Evolutionary conservation across 164 flowering plant genomes (phyloP).

Genomic region (Paratinospora sagittata): DNA sequence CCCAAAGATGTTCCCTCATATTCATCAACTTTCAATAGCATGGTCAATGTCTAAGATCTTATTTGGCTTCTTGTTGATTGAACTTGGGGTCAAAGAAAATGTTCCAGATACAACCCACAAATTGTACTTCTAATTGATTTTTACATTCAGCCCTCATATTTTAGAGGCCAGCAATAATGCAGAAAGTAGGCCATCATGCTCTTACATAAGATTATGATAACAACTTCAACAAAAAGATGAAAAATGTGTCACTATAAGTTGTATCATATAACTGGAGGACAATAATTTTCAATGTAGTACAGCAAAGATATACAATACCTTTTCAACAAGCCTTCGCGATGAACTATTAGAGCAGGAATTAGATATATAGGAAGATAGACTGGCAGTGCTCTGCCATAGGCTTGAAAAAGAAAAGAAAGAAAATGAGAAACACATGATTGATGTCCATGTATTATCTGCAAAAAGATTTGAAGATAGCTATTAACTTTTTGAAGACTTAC

Average conservation of each 20-base stretch:
- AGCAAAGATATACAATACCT: slow-evolving; percentile 29
- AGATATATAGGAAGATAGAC: slow-evolving; percentile 94
- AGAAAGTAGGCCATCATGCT: not conserved
- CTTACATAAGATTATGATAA: not conserved
- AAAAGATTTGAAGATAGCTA: slow-evolving; percentile 1
- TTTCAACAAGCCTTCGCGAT: slow-evolving; percentile 71
- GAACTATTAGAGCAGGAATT: slow-evolving; percentile 92
- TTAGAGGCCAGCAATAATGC: not conserved
- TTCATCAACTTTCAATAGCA: not conserved
- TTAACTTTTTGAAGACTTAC: not conserved
- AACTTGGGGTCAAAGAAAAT: not conserved
- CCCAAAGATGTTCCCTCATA: not conserved
- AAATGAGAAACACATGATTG: slow-evolving; percentile 68
- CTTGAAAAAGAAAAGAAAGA: slow-evolving; percentile 64
- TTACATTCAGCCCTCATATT: not conserved
- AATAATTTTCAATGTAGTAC: not conserved
- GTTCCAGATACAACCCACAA: not conserved
- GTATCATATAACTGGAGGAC: not conserved
- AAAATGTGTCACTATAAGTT: not conserved
- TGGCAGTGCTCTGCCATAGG: slow-evolving; percentile 89
- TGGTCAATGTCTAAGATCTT: not conserved
- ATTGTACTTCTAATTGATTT: not conserved
- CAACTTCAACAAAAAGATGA: not conserved
- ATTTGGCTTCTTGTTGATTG: not conserved
- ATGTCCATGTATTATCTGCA: slow-evolving; percentile 90